Evolutionary conservation across 129 eudicot genomes (phyloP).

Genomic region (Lactuca sativa): DNA sequence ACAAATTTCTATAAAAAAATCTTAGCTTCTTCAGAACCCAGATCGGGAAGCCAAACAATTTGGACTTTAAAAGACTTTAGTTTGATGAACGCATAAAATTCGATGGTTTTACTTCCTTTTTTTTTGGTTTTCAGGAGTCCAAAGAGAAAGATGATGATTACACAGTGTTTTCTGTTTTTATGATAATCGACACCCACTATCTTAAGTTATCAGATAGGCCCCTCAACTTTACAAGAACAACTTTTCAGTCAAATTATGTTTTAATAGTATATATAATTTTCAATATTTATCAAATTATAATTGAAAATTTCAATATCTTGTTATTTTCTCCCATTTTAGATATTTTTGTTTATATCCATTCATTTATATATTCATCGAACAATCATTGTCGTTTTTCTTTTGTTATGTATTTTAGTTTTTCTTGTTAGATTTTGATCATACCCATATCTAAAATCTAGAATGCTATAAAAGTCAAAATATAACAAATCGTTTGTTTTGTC

Average conservation of each 20-base stretch:
- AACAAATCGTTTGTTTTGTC: neutral
- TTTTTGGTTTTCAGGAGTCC: conserved; percentile 4
- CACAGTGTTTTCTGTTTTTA: conserved; percentile 25
- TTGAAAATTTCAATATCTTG: too few species aligned
- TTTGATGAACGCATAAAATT: conserved; percentile 4
- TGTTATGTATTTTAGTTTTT: neutral
- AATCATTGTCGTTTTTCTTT: neutral
- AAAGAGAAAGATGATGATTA: conserved; percentile 28
- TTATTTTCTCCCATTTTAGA: neutral
- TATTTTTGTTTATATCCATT: too few species aligned
- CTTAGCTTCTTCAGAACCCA: neutral
- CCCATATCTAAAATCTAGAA: neutral
- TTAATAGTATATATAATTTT: neutral
- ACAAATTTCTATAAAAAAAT: neutral
- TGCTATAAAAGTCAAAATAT: neutral
- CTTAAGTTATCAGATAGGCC: neutral
- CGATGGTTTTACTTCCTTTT: neutral
- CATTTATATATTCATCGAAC: too few species aligned
- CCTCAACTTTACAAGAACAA: neutral
- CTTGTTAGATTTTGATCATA: neutral
- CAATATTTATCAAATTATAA: too few species aligned
- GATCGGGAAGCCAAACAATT: neutral
- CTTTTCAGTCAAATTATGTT: neutral
- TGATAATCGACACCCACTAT: conserved; percentile 25
- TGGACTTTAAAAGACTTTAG: neutral